Evolutionary conservation across 345 rosid species (phyloP).

Genomic region (Eucalyptus caleyi): DNA sequence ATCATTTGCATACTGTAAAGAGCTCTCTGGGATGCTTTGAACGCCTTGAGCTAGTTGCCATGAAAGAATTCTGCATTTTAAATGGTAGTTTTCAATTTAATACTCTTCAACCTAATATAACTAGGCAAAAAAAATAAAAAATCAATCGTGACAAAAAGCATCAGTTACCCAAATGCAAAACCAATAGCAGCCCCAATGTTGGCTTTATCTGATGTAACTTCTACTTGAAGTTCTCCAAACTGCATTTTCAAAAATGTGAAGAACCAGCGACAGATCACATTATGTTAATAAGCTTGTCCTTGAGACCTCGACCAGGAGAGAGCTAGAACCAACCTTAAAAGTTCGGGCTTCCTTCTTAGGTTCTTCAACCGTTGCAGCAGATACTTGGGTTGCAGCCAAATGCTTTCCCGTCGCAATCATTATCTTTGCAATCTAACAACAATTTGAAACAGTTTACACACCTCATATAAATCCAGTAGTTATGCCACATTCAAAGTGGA

Average conservation of each 20-base stretch:
- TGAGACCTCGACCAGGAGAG: not conserved
- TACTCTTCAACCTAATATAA: not conserved
- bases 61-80: constrained; percentile 57
- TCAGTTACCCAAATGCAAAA: constrained; percentile 56
- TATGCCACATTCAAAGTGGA: not conserved
- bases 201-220: constrained; percentile 59
- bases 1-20: constrained; percentile 83
- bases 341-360: constrained; percentile 33
- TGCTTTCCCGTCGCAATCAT: constrained; percentile 58
- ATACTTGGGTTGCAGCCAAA: constrained; percentile 31
- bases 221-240: constrained; percentile 96
- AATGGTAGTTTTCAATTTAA: not conserved
- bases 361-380: constrained; percentile 19
- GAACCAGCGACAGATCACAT: not conserved
- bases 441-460: not conserved
- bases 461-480: not conserved
- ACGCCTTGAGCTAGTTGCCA: constrained; percentile 75
- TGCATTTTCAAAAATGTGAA: constrained; percentile 4
- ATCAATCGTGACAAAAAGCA: not conserved
- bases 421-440: constrained; percentile 64
- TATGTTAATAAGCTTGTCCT: not conserved
- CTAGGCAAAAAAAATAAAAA: not conserved
- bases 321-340: constrained; percentile 49
- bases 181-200: constrained; percentile 63
- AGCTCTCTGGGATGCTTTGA: constrained; percentile 66